Evolutionary conservation across 2,329 filamentous ascomycete genomes (phyloP).

Genomic region (Ceratocystis huliohia): DNA sequence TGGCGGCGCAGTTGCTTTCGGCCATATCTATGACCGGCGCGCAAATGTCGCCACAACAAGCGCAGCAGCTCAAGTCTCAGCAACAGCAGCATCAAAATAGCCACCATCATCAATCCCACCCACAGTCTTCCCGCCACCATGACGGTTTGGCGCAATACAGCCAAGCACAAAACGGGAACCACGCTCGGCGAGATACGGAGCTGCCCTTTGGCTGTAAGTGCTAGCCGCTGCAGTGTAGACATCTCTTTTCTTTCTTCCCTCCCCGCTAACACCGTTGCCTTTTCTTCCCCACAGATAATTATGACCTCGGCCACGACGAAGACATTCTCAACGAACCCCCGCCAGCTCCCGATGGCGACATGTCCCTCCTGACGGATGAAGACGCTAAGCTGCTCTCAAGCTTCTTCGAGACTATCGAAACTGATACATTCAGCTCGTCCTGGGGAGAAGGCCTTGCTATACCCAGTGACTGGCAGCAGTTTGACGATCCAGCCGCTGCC

Average conservation of each 20-base stretch:
- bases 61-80: conserved; percentile 1
- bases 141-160: not conserved
- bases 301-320: conserved; percentile 27
- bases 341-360: conserved; percentile 51
- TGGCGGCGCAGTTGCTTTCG: conserved; percentile 19
- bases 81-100: not conserved
- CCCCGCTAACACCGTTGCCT: conserved; percentile 1
- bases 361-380: conserved; percentile 50
- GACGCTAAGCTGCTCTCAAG: conserved; percentile 45
- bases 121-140: conserved; percentile 4
- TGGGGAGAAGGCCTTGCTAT: conserved; percentile 41
- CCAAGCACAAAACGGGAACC: not conserved
- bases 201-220: conserved; percentile 57
- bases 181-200: conserved; percentile 33
- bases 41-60: conserved; percentile 7
- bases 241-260: not conserved
- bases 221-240: too few relatives aligned
- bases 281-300: conserved; percentile 30
- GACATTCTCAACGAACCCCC: conserved; percentile 33
- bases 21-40: conserved; percentile 19
- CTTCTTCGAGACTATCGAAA: conserved; percentile 44
- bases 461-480: conserved; percentile 42
- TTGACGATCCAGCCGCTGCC: conserved; percentile 26
- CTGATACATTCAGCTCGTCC: conserved; percentile 38
- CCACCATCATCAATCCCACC: not conserved